Evolutionary conservation across 805 yeast species (phyloP), one percentile per base, ranked within the genome.

Genomic region (Yamadazyma laniorum): DNA sequence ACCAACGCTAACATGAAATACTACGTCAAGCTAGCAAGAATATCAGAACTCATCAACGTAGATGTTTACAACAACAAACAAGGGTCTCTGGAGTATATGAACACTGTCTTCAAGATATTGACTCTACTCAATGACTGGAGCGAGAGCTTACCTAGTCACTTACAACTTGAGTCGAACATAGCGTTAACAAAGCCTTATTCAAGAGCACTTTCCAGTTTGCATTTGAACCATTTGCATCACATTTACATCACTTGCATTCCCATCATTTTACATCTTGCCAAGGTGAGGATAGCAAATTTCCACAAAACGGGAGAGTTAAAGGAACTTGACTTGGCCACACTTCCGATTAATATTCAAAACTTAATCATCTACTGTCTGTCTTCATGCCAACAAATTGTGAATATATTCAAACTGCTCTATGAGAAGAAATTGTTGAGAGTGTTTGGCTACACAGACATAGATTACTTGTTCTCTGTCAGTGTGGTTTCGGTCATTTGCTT

Each of bases 221-320:
- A 59, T 34, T 51, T 57, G 40, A 59, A 59, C 30, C 56, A 58
- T 34, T 42, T 56, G 4, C 64, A 59, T 41, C 59, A 55, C 32
- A 50, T 59, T 3, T 52, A 56, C 31, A 39, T 59, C 18, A 47
- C 58, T 1, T 50, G 53, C 28, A 49, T 59, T 15, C 64, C 64
- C 3, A 49, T 58, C 2, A 19, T 56, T 15, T 17, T 58, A 3
- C 49, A 58, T 35, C 48, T 56, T 22, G 52, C 52, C 6, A 53
- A 50, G 33, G 25, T 45, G 7, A 48, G 42, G 15, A 48, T 58
- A 6, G 27, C 41, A 4, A 32, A 45, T 14, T 49, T 29, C 33
- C 45, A 22, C 5, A 37, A 25, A 17, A 27, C 36, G 3, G 31
- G 25, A 3, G 21, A 19, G 26, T 8, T 34, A 5, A 34, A 19